A percentile compares a stretch with the other conserved stretches of the same genome.
Conservation (phyloP, 2,329 filamentous ascomycete species). For the Alternaria sp. region DNA sequence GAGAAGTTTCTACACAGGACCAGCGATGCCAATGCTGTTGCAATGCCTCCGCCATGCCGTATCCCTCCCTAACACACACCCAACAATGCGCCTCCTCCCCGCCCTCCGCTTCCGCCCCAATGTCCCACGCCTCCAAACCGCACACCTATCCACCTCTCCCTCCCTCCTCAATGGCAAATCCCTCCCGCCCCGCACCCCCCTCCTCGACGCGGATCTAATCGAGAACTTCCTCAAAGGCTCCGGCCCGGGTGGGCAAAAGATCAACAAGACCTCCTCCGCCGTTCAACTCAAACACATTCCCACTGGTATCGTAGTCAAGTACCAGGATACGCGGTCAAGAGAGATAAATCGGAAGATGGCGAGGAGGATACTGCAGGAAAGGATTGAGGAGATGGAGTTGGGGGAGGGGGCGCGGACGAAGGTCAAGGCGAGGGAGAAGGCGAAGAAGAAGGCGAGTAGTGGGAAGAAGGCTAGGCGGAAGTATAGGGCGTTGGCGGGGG, state of each 20-base stretch:
- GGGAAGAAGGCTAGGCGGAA: constrained; percentile 85
- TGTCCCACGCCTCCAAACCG: constrained; percentile 14
- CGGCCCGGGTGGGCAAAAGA: constrained; percentile 95
- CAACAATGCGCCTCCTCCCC: constrained; percentile 16
- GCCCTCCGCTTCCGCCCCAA: constrained; percentile 4
- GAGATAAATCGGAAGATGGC: constrained; percentile 88
- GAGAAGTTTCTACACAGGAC: not conserved
- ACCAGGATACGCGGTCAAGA: constrained; percentile 86
- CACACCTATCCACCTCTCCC: constrained; percentile 23
- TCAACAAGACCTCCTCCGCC: constrained; percentile 97
- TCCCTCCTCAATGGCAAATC: constrained; percentile 21
- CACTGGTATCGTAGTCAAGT: constrained; percentile 92
- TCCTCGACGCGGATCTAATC: constrained; percentile 79
- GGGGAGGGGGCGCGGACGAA: constrained; percentile 72
- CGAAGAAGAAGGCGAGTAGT: constrained; percentile 75
- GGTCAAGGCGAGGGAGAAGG: constrained; percentile 68
- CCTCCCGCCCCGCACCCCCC: constrained; percentile 73
- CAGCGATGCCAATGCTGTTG: constrained; percentile 16
- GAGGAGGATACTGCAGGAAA: constrained; percentile 75
- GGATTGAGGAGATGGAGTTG: constrained; percentile 75
- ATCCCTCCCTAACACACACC: constrained; percentile 9
- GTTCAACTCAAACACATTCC: constrained; percentile 91
- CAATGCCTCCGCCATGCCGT: constrained; percentile 16
- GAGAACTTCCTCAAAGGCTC: constrained; percentile 89
- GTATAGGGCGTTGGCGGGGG: constrained; percentile 67